Conservation (phyloP, 768 basidiomycete genomes). For the Hygrocybe coccinea region DNA sequence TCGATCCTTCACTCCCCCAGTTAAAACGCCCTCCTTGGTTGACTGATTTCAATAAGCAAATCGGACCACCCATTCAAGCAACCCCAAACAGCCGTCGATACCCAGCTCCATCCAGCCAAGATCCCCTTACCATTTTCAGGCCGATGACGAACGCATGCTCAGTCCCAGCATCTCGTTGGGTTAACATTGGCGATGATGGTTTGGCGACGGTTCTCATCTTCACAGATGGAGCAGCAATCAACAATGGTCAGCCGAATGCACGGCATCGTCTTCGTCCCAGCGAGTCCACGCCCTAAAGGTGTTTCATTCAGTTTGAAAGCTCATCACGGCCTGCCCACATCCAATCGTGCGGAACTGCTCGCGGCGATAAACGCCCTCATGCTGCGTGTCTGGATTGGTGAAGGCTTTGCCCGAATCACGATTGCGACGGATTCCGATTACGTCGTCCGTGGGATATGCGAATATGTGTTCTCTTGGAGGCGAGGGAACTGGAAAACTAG, state of each 20-base stretch:
- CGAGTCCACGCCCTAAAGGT: not conserved
- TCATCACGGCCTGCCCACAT: slow-evolving; percentile 14
- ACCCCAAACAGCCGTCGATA: not conserved
- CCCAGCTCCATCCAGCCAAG: not conserved
- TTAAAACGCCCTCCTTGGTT: not conserved
- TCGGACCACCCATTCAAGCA: not conserved
- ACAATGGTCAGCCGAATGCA: slow-evolving; percentile 1
- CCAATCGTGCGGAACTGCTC: slow-evolving; percentile 34
- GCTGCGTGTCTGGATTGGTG: slow-evolving; percentile 22
- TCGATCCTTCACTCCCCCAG: not conserved
- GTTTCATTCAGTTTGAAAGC: slow-evolving; percentile 5
- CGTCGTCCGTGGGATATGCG: slow-evolving; percentile 24
- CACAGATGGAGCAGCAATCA: slow-evolving; percentile 8
- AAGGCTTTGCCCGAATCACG: slow-evolving; percentile 28
- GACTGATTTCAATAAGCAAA: not conserved
- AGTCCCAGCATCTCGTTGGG: not conserved
- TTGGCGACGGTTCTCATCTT: slow-evolving; percentile 6
- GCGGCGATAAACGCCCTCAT: slow-evolving; percentile 25
- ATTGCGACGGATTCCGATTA: slow-evolving; percentile 32
- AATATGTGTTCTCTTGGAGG: slow-evolving; percentile 23
- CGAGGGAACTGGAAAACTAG: slow-evolving; percentile 19
- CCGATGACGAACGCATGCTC: not conserved
- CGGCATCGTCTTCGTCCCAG: slow-evolving; percentile 4
- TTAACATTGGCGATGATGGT: not conserved
- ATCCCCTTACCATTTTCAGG: not conserved